phyloP scores from a whole-genome alignment of 1,284 basidiomycete genomes.

The Leccinum insolens region DNA sequence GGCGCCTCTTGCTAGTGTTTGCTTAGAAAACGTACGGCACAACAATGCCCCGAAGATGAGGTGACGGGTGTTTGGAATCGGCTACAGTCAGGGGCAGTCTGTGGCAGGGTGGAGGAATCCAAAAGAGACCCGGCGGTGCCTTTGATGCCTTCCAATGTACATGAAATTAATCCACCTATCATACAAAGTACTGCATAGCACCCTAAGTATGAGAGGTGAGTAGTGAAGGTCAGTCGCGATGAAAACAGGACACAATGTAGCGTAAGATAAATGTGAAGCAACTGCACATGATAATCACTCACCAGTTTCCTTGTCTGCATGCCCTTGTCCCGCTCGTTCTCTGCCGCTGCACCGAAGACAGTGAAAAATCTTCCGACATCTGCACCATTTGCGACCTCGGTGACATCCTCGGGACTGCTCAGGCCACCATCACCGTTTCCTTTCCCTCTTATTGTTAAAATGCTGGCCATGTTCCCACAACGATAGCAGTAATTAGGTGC shows the following conservation, averaged over 20 bases:
- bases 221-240: neutral
- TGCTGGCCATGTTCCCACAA: constrained; percentile 80
- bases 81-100: neutral
- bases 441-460: constrained; percentile 69
- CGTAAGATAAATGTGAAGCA: neutral
- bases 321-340: constrained; percentile 82
- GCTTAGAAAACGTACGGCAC: neutral
- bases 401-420: constrained; percentile 6
- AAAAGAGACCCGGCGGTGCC: neutral
- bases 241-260: neutral
- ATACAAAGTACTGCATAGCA: constrained; percentile 37
- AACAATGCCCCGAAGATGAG: neutral
- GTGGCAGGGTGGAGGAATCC: neutral
- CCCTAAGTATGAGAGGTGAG: constrained; percentile 23
- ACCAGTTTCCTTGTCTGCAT: constrained; percentile 68
- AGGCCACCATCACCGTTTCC: constrained; percentile 46
- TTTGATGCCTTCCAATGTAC: constrained; percentile 1
- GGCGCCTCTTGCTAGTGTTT: neutral
- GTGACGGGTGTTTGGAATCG: neutral
- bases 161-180: constrained; percentile 20
- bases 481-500: constrained; percentile 97
- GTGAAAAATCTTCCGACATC: constrained; percentile 54
- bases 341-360: constrained; percentile 81
- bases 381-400: constrained; percentile 12
- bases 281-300: constrained; percentile 30